These are phyloP conservation scores for Thamnidium elegans DNA, from an alignment of 192 early-diverging fungal genomes.

Conservation along the genomic window DNA sequence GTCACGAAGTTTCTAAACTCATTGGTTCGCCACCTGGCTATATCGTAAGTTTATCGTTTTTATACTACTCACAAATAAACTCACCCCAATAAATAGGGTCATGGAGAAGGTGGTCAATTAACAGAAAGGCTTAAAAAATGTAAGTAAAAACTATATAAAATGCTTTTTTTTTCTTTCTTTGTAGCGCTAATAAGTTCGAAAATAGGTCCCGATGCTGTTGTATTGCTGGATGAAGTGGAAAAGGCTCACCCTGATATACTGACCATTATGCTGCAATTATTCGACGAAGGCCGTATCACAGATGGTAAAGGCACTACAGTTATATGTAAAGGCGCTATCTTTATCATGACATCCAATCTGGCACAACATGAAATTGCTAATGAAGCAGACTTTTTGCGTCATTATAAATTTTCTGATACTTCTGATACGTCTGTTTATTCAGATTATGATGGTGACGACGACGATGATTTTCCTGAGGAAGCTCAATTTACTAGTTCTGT, in stretches of 20 bases:
- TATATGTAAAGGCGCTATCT: conserved; percentile 44
- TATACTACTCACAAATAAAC: not conserved
- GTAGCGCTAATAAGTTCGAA: too few relatives aligned
- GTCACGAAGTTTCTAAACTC: conserved; percentile 43
- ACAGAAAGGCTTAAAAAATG: conserved; percentile 45
- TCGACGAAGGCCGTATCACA: conserved; percentile 45
- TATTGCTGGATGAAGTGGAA: conserved; percentile 45
- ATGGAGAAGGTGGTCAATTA: conserved; percentile 45
- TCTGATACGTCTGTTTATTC: conserved; percentile 28
- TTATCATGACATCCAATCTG: conserved; percentile 47
- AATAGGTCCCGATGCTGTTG: conserved; percentile 40
- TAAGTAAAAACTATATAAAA: conserved; percentile 1
- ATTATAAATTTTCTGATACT: too few relatives aligned
- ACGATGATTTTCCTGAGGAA: too few relatives aligned
- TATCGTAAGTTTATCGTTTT: conserved; percentile 23
- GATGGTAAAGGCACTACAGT: conserved; percentile 47
- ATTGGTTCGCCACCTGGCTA: conserved; percentile 48
- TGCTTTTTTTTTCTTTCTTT: not conserved
- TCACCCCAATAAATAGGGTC: conserved; percentile 20
- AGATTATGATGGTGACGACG: not conserved
- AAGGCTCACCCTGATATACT: conserved; percentile 45
- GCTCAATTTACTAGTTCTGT: conserved; percentile 24
- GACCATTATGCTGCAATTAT: conserved; percentile 43
- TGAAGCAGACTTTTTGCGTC: conserved; percentile 42
- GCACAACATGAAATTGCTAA: conserved; percentile 47